Base-by-base conservation (phyloP, 805 yeast species). In the Ogataea trehaloabstinens region DNA sequence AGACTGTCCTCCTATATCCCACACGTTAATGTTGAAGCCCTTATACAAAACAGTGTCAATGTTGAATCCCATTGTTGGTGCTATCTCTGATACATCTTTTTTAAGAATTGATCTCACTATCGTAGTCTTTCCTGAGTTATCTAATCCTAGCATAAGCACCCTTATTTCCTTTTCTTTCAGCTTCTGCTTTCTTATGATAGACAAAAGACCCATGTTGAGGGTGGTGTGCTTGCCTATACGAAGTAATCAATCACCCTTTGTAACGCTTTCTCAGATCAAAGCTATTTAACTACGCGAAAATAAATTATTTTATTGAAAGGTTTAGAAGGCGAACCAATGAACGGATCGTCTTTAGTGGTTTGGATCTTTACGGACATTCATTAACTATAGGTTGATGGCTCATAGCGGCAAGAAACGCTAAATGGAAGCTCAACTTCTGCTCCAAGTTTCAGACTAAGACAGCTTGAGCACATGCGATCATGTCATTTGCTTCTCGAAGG, bases 31-130 rank as follows among this genome's bases (percentile, higher is more conserved):
- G 27, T 69, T 70, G 48, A 61, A 71, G 3, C 66, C 71, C 2
- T 60, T 44, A 45, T 67, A 62, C 1, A 58, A 52, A 1, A 85
- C 52, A 1, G 90, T 78, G 34, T 76, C 73, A 46, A 90, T 91
- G 51, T 79, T 82, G 61, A 90, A 91, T 12, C 98, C 98, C 71
- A 90, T 74, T 0, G 98, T 90, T 0, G 98, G 97, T 7, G 86
- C 73, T 5, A 89, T 79, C n/a, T 66, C 66, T 6, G 58, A 51
- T 5, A 73, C 68, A 42, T 78, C 78, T 46, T 71, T 66, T 19
- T 68, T 46, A 62, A 83, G 66, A 12, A 86, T 55, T 15, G 67
- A 56, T 41, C 80, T 79, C 17, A 89, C 82, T 2, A 91, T 74
- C 0, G 96, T 85, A 2, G 96, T 85, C 59, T 90, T 90, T 2